Percentiles rank a stretch among this genome's conserved stretches.
phyloP scores from a whole-genome alignment of 805 yeast species.

The Metschnikowia arizonensis region DNA sequence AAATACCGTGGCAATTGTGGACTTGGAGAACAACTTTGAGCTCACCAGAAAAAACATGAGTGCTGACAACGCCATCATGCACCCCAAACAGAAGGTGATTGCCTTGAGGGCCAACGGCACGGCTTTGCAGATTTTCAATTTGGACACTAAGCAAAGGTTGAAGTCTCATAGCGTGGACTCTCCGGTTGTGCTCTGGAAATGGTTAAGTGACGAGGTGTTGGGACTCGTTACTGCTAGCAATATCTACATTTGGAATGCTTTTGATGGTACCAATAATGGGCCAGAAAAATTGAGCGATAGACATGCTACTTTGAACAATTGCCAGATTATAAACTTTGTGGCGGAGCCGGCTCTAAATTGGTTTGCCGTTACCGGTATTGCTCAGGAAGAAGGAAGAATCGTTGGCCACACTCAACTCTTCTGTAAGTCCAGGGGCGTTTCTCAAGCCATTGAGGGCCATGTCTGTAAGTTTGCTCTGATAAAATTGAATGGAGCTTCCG shows the following conservation, averaged over 20 bases:
- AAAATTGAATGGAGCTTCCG: conserved; percentile 65
- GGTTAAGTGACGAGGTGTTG: conserved; percentile 70
- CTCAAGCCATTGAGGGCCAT: conserved; percentile 97
- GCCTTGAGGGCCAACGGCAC: conserved; percentile 96
- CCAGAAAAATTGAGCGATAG: conserved; percentile 80
- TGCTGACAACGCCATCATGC: conserved; percentile 97
- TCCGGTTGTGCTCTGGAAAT: conserved; percentile 93
- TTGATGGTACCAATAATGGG: conserved; percentile 73
- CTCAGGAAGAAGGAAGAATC: conserved; percentile 88
- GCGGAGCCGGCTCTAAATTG: conserved; percentile 78
- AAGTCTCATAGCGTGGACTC: conserved; percentile 82
- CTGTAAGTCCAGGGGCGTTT: conserved; percentile 82
- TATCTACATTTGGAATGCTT: conserved; percentile 76
- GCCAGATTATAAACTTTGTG: conserved; percentile 88
- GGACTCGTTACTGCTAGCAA: conserved; percentile 82
- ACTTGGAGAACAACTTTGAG: conserved; percentile 71
- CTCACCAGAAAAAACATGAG: conserved; percentile 89
- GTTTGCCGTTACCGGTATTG: conserved; percentile 94
- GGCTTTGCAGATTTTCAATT: conserved; percentile 88
- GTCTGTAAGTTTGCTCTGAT: conserved; percentile 85
- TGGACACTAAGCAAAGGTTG: conserved; percentile 81
- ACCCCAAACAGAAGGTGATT: conserved; percentile 82
- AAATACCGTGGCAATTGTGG: conserved; percentile 92
- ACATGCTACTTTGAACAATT: conserved; percentile 70
- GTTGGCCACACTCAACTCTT: conserved; percentile 95